Evolutionary conservation across 495 filamentous ascomycete species (phyloP), one percentile per base, ranked within the genome.

Genomic region (Lentithecium fluviatile): DNA sequence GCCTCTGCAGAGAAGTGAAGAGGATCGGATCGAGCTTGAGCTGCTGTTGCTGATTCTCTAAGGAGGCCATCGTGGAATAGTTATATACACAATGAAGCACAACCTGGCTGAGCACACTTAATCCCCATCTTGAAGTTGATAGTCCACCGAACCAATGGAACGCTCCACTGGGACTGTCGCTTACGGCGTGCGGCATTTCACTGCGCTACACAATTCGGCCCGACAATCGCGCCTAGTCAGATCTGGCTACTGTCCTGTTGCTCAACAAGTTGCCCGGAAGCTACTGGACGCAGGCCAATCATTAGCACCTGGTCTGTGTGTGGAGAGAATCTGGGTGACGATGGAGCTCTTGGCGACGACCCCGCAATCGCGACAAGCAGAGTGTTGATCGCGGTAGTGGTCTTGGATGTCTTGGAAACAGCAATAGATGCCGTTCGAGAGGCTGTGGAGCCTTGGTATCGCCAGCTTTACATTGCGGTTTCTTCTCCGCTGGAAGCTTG

Each of bases 281-380:
- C 11, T n/a, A 45, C 38, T 56, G 38, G 7, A n/a, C 4, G 13
- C 55, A 13, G 24, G 43, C 24, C 29, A 42, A 48, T 25, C 21
- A 6, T 48, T 23, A 17, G 15, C 10, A 7, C 23, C 19, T 29
- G 56, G 23, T 23, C 40, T 59, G n/a, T 19, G 50, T 45, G 45
- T 51, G 47, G 42, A 45, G 47, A 52, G 56, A 51, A 56, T 56
- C 52, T 45, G 21, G 40, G 50, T 53, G 50, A 51, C 40, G 50
- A 2, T 34, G 19, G 26, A 34, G 29, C 13, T 24, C 29, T 20
- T 38, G 29, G 32, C 36, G 12, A 13, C 1, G 12, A n/a, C 24
- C 23, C 23, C 47, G 32, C 10, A 29, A 29, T n/a, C 7, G 11
- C 1, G 15, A 36, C 23, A 26, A 29, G 24, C 23, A 15, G 4